phyloP scores from a whole-genome alignment of 2,329 filamentous ascomycete species.

The Aspergillus sp. region DNA sequence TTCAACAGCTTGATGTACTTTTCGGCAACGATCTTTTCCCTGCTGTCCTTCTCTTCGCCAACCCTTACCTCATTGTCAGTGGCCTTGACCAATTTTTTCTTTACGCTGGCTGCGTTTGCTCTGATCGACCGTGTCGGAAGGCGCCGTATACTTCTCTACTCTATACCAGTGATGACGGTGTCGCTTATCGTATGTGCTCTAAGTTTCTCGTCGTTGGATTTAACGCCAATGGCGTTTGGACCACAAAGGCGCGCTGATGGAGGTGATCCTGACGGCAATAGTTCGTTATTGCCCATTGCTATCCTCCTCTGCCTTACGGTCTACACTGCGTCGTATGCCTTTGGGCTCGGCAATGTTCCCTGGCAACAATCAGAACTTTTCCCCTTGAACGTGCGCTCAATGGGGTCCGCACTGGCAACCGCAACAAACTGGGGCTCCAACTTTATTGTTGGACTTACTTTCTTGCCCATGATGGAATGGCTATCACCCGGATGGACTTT shows the following conservation, averaged over 20 bases:
- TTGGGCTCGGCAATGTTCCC: conserved; percentile 83
- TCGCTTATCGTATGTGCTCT: conserved; percentile 64
- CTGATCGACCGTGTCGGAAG: conserved; percentile 74
- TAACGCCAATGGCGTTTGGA: conserved; percentile 25
- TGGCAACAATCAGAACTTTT: conserved; percentile 97
- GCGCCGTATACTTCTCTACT: conserved; percentile 69
- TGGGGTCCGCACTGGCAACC: conserved; percentile 54
- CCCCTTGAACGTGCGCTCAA: conserved; percentile 55
- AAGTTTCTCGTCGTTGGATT: conserved; percentile 60
- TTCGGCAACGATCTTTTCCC: conserved; percentile 69
- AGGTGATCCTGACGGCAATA: conserved; percentile 12
- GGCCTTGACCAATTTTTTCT: conserved; percentile 72
- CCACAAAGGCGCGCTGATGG: conserved; percentile 9
- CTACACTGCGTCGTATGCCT: conserved; percentile 78
- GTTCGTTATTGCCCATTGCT: conserved; percentile 34
- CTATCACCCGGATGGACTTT: conserved; percentile 72
- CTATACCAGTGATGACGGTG: conserved; percentile 72
- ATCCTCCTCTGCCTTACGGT: conserved; percentile 70
- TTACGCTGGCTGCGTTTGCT: conserved; percentile 65
- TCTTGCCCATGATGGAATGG: conserved; percentile 75
- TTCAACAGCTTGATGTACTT: conserved; percentile 95
- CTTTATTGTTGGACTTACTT: conserved; percentile 76
- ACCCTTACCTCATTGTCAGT: conserved; percentile 73
- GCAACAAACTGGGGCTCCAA: conserved; percentile 85
- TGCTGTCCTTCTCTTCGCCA: conserved; percentile 69